Base-by-base conservation (phyloP, 2,329 filamentous ascomycete genomes). In the Botrytis porri region DNA sequence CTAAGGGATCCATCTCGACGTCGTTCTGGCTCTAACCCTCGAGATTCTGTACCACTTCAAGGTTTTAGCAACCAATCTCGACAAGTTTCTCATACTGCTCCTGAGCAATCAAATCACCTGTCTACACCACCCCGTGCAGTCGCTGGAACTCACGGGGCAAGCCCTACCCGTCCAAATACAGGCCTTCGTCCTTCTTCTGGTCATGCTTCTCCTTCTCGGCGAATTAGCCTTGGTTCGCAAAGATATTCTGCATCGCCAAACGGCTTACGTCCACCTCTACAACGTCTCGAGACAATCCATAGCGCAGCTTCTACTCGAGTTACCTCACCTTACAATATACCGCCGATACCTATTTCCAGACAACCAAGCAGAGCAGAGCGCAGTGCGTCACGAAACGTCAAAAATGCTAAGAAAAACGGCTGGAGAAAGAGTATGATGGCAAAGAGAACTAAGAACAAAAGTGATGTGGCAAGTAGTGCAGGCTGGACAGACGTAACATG, bases 341-440 rank as follows among this genome's bases (percentile, higher is more conserved):
- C 61, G 73, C 74, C 61, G 70, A 73, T 73, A 60, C 59, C 75
- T 43, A 62, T 78, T 7, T 45, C 25, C 22, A 76, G 80, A 78
- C 75, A 83, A 51, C 82, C 84, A 54, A 89, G 88, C 77, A 85
- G 88, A 59, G 88, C 88, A 2, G 87, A 88, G 78, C 83, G 88
- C 41, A 89, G 88, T 73, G 88, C 88, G 9, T 85, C 88, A 16
- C 89, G 87, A 81, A 91, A 90, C 76, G 87, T 90, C 41, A 84
- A 86, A 29, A 88, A 90, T 74, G 88, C 88, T 1, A 88, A 86
- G 81, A 85, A 84, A 77, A 84, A 84, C 45, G 88, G 88, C 0
- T 90, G 88, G 88, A 76, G 79, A 72, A 75, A 77, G n/a, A 79
- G 77, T 75, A 76, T 79, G 73, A 75, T 73, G 65, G 75, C 76